Evolutionary conservation across 495 filamentous ascomycete genomes (phyloP).

Genomic region (Xylaria sp.): DNA sequence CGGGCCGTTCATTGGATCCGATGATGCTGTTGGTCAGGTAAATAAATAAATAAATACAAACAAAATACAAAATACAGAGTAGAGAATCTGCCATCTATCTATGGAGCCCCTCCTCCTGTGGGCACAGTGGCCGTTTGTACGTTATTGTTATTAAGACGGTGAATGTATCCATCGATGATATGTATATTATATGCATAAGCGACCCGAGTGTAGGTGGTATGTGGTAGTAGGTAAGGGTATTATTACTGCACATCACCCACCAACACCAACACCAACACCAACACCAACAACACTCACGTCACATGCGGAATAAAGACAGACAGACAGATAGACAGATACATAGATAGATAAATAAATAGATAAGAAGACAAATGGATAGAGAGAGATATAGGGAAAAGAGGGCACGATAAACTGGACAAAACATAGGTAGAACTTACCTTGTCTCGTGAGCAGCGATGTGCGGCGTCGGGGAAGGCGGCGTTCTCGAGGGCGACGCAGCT

Average conservation of each 20-base stretch:
- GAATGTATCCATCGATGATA: background rate
- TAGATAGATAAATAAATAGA: no score
- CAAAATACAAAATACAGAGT: no score
- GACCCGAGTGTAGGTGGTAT: background rate
- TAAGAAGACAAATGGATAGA: background rate
- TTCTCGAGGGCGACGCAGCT: conserved; percentile 79
- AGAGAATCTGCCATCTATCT: background rate
- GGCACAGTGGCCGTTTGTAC: background rate
- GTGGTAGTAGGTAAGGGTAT: no score
- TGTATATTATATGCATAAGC: conserved; percentile 7
- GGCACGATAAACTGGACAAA: conserved; percentile 20
- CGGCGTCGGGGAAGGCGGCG: conserved; percentile 69
- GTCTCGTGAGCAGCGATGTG: conserved; percentile 75
- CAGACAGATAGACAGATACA: no score
- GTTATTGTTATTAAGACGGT: background rate
- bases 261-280: background rate
- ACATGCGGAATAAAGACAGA: background rate
- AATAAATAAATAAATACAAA: no score
- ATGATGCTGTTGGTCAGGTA: background rate
- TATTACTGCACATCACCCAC: background rate
- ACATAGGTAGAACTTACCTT: conserved; percentile 64
- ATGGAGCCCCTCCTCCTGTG: background rate
- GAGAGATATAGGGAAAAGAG: conserved; percentile 1
- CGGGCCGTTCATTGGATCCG: background rate
- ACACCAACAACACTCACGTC: background rate